Evolutionary conservation across 1,284 basidiomycete species (phyloP), one percentile per base, ranked within the genome.

Genomic region (Xerocomus nothofagi): DNA sequence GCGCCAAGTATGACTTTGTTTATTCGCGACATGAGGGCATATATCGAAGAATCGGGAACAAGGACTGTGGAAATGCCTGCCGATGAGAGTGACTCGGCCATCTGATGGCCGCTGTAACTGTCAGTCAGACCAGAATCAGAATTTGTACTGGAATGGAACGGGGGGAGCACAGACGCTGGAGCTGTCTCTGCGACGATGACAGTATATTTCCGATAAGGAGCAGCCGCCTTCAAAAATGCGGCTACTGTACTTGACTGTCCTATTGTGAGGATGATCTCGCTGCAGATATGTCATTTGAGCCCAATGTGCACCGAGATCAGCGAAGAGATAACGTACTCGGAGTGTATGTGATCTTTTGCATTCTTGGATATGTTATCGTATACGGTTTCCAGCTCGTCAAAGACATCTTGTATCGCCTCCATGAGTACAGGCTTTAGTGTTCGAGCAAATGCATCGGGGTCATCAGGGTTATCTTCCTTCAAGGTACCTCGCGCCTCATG

Each of bases 161-260:
- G 34, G 44, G 26, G 8, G 39, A 43, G 6, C 21, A 72, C 88
- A 59, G 60, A 95, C 82, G 88, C 88, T 12, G 96, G 96, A 10
- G 91, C 92, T 0, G 92, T 93, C 72, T 98, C 95, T 15, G 93
- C 91, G 10, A 98, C 92, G 56, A 99, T 94, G 47, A 96, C 94
- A 23, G 95, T 97, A 66, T 94, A 98, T 67, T 95, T 95, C 59
- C 93, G 81, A 65, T 93, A 84, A 59, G 92, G 88, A 18, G 89
- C 90, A 1, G 94, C 96, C 11, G 91, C 78, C 68, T 92, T 94
- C 44, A 99, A 75, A 73, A 98, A 99, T 2, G 87, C 79, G 67
- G 94, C 91, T n/a, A 98, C 93, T 0, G 96, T 98, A 61, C 80
- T 84, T 34, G 93, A 96, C 71, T 91, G 84, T n/a, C 95, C 95